phyloP scores from a whole-genome alignment of 2,329 filamentous ascomycete genomes.

The Colletotrichum sp. region DNA sequence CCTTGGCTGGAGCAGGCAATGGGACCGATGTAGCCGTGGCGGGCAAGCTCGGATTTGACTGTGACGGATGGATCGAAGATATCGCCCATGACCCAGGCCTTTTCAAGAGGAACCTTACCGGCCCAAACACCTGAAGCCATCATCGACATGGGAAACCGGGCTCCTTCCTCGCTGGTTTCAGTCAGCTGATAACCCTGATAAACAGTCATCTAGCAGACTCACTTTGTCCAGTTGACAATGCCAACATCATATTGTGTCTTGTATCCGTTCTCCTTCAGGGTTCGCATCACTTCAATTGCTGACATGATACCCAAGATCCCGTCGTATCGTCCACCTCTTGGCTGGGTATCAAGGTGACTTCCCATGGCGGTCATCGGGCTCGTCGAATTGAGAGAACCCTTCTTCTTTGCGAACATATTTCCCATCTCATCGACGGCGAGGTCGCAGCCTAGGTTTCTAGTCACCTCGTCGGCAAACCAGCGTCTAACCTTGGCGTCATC shows the following conservation, averaged over 20 bases:
- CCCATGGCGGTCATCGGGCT: constrained; percentile 71
- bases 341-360: constrained; percentile 72
- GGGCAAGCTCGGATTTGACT: constrained; percentile 58
- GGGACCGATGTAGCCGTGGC: constrained; percentile 73
- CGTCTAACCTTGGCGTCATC: constrained; percentile 74
- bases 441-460: constrained; percentile 65
- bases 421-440: constrained; percentile 78
- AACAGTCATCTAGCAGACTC: constrained; percentile 11
- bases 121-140: constrained; percentile 80
- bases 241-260: constrained; percentile 76
- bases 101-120: constrained; percentile 65
- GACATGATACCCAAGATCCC: constrained; percentile 78
- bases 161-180: constrained; percentile 72
- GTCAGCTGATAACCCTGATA: not conserved
- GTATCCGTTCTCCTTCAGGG: constrained; percentile 69
- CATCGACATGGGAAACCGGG: constrained; percentile 79
- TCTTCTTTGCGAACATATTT: constrained; percentile 78
- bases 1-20: constrained; percentile 27
- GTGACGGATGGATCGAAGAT: constrained; percentile 52
- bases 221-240: constrained; percentile 82
- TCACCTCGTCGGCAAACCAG: constrained; percentile 73
- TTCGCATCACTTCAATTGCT: constrained; percentile 74
- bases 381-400: constrained; percentile 61
- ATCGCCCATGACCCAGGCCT: constrained; percentile 52
- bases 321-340: constrained; percentile 72